Conservation (phyloP, 371 early-diverging fungal genomes). For the Mortierella sp. region DNA sequence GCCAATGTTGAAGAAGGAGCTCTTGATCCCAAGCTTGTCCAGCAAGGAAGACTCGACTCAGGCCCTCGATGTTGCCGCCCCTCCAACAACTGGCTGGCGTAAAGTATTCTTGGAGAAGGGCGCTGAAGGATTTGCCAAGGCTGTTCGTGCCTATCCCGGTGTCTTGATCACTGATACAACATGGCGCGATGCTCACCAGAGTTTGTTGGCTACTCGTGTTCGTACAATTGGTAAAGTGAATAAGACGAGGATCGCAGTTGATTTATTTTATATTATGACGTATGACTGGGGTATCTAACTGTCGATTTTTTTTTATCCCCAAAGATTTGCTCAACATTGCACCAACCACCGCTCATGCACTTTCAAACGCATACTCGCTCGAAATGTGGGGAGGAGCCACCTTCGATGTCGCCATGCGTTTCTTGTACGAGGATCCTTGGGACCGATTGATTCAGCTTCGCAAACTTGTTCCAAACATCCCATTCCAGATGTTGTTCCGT, state of each 20-base stretch:
- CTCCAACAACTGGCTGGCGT: slow-evolving; percentile 88
- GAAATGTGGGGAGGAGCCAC: slow-evolving; percentile 97
- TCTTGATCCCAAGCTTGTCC: slow-evolving; percentile 69
- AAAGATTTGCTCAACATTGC: slow-evolving; percentile 83
- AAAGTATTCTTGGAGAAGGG: slow-evolving; percentile 87
- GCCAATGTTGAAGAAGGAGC: slow-evolving; percentile 70
- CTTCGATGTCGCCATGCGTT: slow-evolving; percentile 96
- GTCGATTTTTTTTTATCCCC: neutral
- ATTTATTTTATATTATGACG: neutral
- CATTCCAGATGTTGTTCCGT: slow-evolving; percentile 97
- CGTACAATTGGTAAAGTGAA: slow-evolving; percentile 83
- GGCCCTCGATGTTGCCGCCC: slow-evolving; percentile 63
- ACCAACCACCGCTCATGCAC: slow-evolving; percentile 86
- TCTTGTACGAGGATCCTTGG: slow-evolving; percentile 96
- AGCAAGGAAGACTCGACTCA: slow-evolving; percentile 58
- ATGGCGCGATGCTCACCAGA: slow-evolving; percentile 97
- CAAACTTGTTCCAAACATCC: slow-evolving; percentile 93
- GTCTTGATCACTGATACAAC: slow-evolving; percentile 94
- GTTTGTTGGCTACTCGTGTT: slow-evolving; percentile 93
- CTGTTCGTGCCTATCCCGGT: slow-evolving; percentile 88
- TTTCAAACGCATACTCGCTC: slow-evolving; percentile 88
- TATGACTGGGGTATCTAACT: neutral
- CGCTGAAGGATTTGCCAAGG: slow-evolving; percentile 90
- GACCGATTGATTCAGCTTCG: slow-evolving; percentile 88
- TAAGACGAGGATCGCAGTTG: neutral